Percentiles rank a stretch among this genome's conserved stretches.
Conservation (phyloP, 805 yeast genomes). For the Suhomyces sp. region DNA sequence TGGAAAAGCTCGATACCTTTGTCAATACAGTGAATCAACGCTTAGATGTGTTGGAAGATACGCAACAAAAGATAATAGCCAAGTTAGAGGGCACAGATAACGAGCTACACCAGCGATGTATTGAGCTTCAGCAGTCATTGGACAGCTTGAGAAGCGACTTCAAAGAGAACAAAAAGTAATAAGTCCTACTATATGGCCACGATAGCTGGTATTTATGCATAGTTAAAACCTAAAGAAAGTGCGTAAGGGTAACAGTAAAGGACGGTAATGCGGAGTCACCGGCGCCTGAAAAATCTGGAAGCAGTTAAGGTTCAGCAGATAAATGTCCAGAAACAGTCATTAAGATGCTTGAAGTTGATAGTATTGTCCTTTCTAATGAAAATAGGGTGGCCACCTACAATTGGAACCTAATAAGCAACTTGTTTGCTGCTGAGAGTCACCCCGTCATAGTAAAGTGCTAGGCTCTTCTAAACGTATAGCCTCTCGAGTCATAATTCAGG, state of each 20-base stretch:
- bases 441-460: neutral
- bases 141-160: neutral
- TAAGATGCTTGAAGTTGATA: too few relatives aligned
- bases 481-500: neutral
- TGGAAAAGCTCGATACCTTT: neutral
- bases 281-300: neutral
- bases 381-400: too few relatives aligned
- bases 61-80: neutral
- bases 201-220: too few relatives aligned
- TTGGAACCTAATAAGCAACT: too few relatives aligned
- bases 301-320: too few relatives aligned
- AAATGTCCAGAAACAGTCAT: neutral
- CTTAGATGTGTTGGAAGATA: neutral
- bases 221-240: too few relatives aligned
- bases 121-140: neutral
- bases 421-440: too few relatives aligned
- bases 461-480: neutral
- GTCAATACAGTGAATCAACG: slow-evolving; percentile 1
- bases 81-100: neutral
- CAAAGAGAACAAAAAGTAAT: neutral
- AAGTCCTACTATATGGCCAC: neutral
- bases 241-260: too few relatives aligned
- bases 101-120: neutral
- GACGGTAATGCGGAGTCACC: neutral
- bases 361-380: too few relatives aligned